phyloP scores from a whole-genome alignment of 2,329 filamentous ascomycete genomes.

The Cryphonectria nitschkei region DNA sequence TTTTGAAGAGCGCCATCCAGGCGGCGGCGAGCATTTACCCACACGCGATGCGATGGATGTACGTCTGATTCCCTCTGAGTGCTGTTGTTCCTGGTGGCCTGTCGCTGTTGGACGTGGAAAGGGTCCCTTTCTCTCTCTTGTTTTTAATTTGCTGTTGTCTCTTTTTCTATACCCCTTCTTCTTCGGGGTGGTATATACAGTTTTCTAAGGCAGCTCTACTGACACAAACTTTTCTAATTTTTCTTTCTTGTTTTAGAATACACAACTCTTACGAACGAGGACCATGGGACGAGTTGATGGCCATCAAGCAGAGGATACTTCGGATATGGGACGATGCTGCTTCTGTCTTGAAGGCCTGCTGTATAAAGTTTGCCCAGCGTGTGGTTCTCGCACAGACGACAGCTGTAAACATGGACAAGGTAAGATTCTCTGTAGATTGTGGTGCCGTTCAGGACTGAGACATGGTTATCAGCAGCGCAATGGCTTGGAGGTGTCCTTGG shows the following conservation, averaged over 20 bases:
- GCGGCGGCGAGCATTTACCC: slow-evolving; percentile 92
- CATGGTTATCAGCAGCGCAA: slow-evolving; percentile 54
- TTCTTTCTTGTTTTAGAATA: slow-evolving; percentile 59
- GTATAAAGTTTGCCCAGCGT: slow-evolving; percentile 95
- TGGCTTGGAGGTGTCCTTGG: slow-evolving; percentile 82
- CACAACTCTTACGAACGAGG: slow-evolving; percentile 80
- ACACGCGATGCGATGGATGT: slow-evolving; percentile 91
- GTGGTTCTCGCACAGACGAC: slow-evolving; percentile 91
- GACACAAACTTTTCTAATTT: not conserved
- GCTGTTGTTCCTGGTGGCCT: not conserved
- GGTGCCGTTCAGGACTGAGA: not conserved
- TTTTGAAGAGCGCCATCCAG: slow-evolving; percentile 86
- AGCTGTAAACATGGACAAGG: slow-evolving; percentile 71
- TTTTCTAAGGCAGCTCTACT: slow-evolving; percentile 6
- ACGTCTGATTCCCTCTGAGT: slow-evolving; percentile 54
- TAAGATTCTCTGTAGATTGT: slow-evolving; percentile 41
- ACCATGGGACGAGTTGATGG: slow-evolving; percentile 85
- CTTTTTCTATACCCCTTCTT: not conserved
- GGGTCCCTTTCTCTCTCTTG: too few species aligned
- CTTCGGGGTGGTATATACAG: not conserved
- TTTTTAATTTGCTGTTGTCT: not conserved
- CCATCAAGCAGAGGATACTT: slow-evolving; percentile 88
- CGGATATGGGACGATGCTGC: slow-evolving; percentile 82
- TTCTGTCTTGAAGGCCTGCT: slow-evolving; percentile 83
- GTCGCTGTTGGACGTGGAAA: not conserved